These are phyloP conservation scores for Cornus controversa DNA, from an alignment of 148 eudicot species.

Conservation along the genomic window DNA sequence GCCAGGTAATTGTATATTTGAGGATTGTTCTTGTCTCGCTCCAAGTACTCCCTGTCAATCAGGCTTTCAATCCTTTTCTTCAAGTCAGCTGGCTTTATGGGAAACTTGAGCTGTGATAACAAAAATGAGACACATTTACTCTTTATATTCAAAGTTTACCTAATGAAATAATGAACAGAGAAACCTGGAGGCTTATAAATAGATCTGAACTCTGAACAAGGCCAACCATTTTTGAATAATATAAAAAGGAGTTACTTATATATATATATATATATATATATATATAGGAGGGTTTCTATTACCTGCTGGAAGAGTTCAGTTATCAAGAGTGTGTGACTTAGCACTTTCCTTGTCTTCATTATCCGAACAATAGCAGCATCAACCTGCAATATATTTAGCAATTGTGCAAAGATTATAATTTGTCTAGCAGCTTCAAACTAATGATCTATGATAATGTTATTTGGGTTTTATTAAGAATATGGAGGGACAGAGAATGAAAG, in stretches of 20 bases:
- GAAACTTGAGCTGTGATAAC: constrained; percentile 86
- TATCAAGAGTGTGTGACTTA: constrained; percentile 90
- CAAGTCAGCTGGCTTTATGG: constrained; percentile 93
- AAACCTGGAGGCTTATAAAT: not conserved
- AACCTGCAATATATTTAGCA: constrained; percentile 42
- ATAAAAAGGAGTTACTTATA: no score
- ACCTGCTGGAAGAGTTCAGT: constrained; percentile 99
- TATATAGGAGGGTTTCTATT: not conserved
- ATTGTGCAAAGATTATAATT: not conserved
- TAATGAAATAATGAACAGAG: not conserved
- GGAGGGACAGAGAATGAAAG: not conserved
- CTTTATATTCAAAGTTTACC: not conserved
- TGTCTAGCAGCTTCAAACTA: constrained; percentile 2
- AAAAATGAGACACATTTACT: constrained; percentile 2
- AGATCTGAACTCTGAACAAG: not conserved
- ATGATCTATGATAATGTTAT: not conserved
- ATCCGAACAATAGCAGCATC: constrained; percentile 99
- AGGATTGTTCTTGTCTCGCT: constrained; percentile 92
- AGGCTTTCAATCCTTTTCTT: constrained; percentile 98
- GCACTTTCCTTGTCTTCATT: constrained; percentile 96
- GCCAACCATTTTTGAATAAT: no score
- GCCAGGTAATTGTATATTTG: constrained; percentile 98
- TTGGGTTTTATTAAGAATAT: not conserved
- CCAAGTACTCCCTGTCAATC: constrained; percentile 91
- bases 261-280: no score